Evolutionary conservation across 1,284 basidiomycete species (phyloP), one percentile per base, ranked within the genome.

Genomic region (Moniliophthora roreri): DNA sequence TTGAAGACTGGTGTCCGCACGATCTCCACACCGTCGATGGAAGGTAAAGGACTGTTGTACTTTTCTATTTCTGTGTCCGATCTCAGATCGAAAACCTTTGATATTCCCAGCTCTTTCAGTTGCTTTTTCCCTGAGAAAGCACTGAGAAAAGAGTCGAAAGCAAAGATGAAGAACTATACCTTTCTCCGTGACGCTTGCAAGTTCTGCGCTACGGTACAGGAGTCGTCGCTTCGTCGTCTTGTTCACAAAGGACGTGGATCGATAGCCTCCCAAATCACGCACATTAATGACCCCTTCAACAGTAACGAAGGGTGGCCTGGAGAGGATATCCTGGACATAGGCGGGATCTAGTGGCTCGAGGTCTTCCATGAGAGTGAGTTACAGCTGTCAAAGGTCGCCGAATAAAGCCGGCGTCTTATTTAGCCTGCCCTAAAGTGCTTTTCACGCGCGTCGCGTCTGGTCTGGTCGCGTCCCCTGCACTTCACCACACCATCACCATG

Each of bases 51-150:
- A 3, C 80, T 70, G 52, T 80, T 75, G 67, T 88, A 91, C 66
- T 88, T 88, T 60, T 71, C 72, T 61, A 90, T 87, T 70, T 91
- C 89, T 1, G 81, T 84, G 62, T 90, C 85, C 6, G 87, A 90
- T 60, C 89, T 79, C 47, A 91, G 72, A 70, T 91, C 88, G 62
- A 84, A 91, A 46, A 89, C 75, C 53, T 73, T 82, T 3, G 76
- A 74, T 54, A 91, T 76, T 4, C 85, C 84, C n/a, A 91, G 74
- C 15, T 76, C 70, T 59, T 65, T 77, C 48, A 91, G 65, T 58
- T 78, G 76, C 21, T 65, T 66, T 60, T 79, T 80, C 51, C 89
- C 89, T 89, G 54, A n/a, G 26, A 34, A 51, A 26, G 38, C 48
- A 34, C 48, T 35, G 6, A 13, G 11, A 32, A 26, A 44, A 16